These are phyloP conservation scores for Xylaria bambusicola DNA, from an alignment of 495 filamentous ascomycete genomes.

Conservation along the genomic window DNA sequence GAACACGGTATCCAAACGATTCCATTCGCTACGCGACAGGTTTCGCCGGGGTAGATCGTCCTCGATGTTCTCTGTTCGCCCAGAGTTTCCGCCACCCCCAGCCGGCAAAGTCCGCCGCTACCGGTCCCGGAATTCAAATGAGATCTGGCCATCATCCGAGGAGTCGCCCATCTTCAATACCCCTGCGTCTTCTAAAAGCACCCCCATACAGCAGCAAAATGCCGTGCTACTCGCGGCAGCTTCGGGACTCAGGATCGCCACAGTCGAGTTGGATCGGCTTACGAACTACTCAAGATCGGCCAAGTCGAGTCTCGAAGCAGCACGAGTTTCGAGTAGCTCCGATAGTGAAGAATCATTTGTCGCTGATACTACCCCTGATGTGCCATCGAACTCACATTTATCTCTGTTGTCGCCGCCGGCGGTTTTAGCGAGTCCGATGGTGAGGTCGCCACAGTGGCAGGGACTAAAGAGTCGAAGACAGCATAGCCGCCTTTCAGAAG, in stretches of 20 bases:
- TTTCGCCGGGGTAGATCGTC: constrained; percentile 24
- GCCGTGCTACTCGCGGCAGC: constrained; percentile 23
- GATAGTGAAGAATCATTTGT: background rate
- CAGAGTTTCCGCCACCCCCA: constrained; percentile 27
- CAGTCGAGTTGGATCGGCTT: constrained; percentile 32
- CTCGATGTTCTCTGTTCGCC: constrained; percentile 27
- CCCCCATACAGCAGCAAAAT: constrained; percentile 9
- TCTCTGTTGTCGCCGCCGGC: constrained; percentile 19
- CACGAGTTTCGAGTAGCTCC: background rate
- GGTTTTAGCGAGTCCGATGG: constrained; percentile 11
- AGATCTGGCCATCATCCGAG: constrained; percentile 31
- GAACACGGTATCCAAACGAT: constrained; percentile 35
- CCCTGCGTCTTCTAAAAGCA: constrained; percentile 25
- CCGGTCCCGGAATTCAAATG: constrained; percentile 29
- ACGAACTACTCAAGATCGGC: constrained; percentile 11
- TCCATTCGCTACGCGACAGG: constrained; percentile 29
- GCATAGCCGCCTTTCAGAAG: constrained; percentile 32
- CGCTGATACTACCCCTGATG: constrained; percentile 12
- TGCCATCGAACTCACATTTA: constrained; percentile 21
- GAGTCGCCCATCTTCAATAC: constrained; percentile 34
- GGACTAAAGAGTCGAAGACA: constrained; percentile 22
- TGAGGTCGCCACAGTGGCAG: constrained; percentile 20
- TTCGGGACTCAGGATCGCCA: constrained; percentile 30
- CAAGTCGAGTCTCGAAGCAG: constrained; percentile 13
- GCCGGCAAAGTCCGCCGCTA: constrained; percentile 27